Evolutionary conservation across 169 alveolate genomes (phyloP), one percentile per base, ranked within the genome.

Genomic region (Eimeria maxima): DNA sequence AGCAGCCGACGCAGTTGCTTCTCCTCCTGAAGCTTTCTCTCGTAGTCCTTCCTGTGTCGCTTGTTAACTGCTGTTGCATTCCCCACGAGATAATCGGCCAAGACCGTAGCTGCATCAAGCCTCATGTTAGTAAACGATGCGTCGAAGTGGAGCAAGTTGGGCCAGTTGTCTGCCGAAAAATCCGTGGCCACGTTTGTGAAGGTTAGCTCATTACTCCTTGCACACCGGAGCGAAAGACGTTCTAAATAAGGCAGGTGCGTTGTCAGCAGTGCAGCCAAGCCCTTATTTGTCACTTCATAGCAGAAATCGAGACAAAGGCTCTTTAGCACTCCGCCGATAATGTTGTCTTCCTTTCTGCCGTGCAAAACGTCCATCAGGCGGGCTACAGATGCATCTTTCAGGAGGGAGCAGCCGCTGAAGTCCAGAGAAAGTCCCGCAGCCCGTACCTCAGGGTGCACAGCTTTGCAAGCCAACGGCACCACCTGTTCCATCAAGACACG

Each of bases 271-370:
- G 98, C 98, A 67, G 97, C 98, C 57, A 98, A 97, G 4, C 98
- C 98, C 90, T 98, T 97, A 88, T 98, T 99, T 8, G 99, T 98
- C 67, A 98, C 81, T 60, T 97, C 97, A 94, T 97, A 97, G 97
- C 99, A 98, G 95, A 96, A 98, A 95, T 98, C 99, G 71, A 98
- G 97, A 47, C 95, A 86, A 60, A 98, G 97, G 90, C 96, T 97
- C 94, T 94, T 97, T 89, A 98, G 93, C 45, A 97, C 97, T 57
- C 97, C 97, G 38, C 97, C 90, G 88, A 95, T 96, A 76, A 88
- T 96, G 69, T 97, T 97, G 87, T 95, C 96, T 71, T 97, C 97
- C 67, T 92, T 74, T 33, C 94, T 81, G 44, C 96, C 95, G 78
- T 97, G 97, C 55, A 96, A 96, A 63, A 96, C 97, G 67, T 97